Conservation (phyloP, 257 asterid species). For the Leonotis leonurus region DNA sequence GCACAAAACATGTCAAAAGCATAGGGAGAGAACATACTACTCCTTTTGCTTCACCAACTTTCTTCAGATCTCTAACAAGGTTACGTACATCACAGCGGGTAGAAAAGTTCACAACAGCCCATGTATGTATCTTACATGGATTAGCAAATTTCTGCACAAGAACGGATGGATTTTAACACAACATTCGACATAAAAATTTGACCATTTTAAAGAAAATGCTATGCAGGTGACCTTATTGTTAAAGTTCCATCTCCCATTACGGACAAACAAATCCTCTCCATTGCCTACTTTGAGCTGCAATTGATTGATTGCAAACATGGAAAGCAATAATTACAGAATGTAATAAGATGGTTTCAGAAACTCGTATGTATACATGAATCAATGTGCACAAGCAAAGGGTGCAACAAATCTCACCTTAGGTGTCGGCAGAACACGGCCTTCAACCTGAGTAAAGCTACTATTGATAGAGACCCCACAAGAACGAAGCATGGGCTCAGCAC, state of each 20-base stretch:
- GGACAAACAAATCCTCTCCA: constrained; percentile 68
- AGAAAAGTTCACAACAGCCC: constrained; percentile 92
- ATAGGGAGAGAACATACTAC: constrained; percentile 40
- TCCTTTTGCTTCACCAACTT: constrained; percentile 70
- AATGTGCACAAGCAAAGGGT: background rate
- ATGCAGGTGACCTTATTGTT: constrained; percentile 50
- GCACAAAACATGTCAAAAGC: background rate
- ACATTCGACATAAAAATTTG: background rate
- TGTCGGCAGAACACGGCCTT: constrained; percentile 77
- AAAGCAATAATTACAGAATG: background rate
- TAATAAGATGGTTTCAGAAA: background rate
- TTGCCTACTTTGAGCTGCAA: constrained; percentile 78
- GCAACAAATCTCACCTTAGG: constrained; percentile 46
- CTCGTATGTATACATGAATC: background rate
- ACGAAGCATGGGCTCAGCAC: constrained; percentile 70
- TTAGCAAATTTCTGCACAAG: constrained; percentile 50
- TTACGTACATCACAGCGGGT: constrained; percentile 64
- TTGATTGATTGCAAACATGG: background rate
- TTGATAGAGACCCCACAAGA: constrained; percentile 67
- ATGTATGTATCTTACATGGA: constrained; percentile 59
- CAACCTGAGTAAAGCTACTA: constrained; percentile 63
- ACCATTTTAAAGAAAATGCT: background rate
- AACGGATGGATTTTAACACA: background rate
- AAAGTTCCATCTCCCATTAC: constrained; percentile 90
- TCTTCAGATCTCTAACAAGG: constrained; percentile 55